Base-by-base conservation (phyloP, 805 yeast species). In the Phaffomyces opuntiae region DNA sequence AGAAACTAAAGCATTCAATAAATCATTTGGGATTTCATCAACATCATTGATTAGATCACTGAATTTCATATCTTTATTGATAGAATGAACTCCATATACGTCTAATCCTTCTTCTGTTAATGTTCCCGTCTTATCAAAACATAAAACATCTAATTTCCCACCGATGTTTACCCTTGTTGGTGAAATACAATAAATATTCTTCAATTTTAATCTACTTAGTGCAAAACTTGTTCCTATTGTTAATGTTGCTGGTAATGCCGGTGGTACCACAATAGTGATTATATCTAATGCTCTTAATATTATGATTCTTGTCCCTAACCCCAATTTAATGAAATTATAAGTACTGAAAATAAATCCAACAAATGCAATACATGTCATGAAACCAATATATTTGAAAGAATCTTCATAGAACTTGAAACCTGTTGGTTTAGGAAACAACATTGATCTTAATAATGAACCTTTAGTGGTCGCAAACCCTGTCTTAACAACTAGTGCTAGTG, bases 61-160 rank as follows among this genome's bases (percentile, higher is more conserved):
- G 39, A 67, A 63, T 17, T 49, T 49, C 4, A 26, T 12, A 19
- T 34, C 24, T 31, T 50, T 51, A 32, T 61, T 53, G 5, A 61
- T 60, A 11, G 67, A 53, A 47, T 76, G 81, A n/a, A 80, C 72
- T 8, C 87, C 85, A 56, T 89, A 70, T 3, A 93, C 87, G 61
- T 91, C 98, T 34, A 93, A 70, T 0, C 98, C 98, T 61, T 93
- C 99, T 59, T 93, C 98, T 0, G 99, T 93, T 51, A 93, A 69
- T 0, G 99, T 93, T 3, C 99, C 99, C 0, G 99, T 93, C 61
- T 93, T 93, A 67, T 93, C 99, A 64, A 93, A 93, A 57, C 96
- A 89, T 59, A 88, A 72, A 4, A 87, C 78, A 60, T 91, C 97
- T 25, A 93, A 61, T 55, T 93, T 89, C 9, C 99, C 99, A 33